Base-by-base conservation (phyloP, 371 early-diverging fungal genomes). In the Lichtheimia hyalospora region DNA sequence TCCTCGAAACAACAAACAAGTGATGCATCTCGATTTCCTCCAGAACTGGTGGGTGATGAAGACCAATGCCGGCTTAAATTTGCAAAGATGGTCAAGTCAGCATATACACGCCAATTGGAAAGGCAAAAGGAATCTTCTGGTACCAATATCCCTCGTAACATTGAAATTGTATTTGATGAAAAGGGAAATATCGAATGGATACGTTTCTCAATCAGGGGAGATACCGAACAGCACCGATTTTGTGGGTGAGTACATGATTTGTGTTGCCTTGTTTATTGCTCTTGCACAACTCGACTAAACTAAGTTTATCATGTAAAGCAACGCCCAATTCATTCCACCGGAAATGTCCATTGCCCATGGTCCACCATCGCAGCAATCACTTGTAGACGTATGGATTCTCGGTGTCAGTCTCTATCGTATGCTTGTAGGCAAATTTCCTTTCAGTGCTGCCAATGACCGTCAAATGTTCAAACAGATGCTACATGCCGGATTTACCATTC, bases 361-460 rank as follows among this genome's bases (percentile, higher is more conserved):
- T 16, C 8, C 57, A 2, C 15, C 20, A 4, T 73, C 66, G 46
- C 43, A 64, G 28, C 34, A 62, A 46, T 61, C 60, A 16, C 41
- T 58, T 41, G 62, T 61, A 0, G 70, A 73, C 55, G 68, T 77
- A 7, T 81, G 81, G 81, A 56, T 70, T 13, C 53, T 81, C 4
- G 81, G 81, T 3, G 64, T 81, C n/a, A 70, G 66, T 12, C 58
- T 77, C 1, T 81, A 71, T 62, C 63, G 68, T 7, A 73, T 77
- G 74, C 52, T 81, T 12, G 63, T 70, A 3, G 77, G 77, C 10
- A 60, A 55, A 44, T 73, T 67, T 49, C 81, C 81, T 12, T 81
- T 81, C 56, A 46, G 44, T 23, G 59, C 66, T 10, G 20, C 53
- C 4, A 60, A 64, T 24, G 75, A 81, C 59, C 42, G 62, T 15